Percentiles rank a stretch among this genome's conserved stretches.
phyloP scores from a whole-genome alignment of 1,284 basidiomycete genomes.

The Ganoderma meredithae region DNA sequence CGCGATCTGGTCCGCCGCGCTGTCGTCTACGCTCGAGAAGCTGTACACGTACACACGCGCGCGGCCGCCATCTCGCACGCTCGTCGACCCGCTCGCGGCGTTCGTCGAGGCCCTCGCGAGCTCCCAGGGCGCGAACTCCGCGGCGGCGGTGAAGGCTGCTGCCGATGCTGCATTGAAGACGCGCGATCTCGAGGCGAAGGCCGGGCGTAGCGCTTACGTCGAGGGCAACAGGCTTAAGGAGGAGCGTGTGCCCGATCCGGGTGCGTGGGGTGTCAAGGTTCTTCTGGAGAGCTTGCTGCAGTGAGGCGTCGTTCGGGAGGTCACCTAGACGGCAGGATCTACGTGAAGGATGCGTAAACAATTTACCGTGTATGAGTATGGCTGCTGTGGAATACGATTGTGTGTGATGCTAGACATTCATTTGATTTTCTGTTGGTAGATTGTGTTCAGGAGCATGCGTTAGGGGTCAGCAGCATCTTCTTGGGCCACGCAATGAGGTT shows the following conservation, averaged over 20 bases:
- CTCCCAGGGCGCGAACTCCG: conserved; percentile 50
- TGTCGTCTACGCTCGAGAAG: conserved; percentile 68
- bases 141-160: conserved; percentile 68
- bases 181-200: conserved; percentile 81
- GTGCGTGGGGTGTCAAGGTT: conserved; percentile 89
- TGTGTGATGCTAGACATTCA: not conserved
- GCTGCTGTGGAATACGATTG: not conserved
- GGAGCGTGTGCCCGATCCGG: conserved; percentile 84
- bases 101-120: conserved; percentile 67
- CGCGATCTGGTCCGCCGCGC: conserved; percentile 69
- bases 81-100: conserved; percentile 90
- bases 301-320: conserved; percentile 22
- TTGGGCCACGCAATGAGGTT: not conserved
- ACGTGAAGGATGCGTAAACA: not conserved
- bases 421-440: not conserved
- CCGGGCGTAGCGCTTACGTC: conserved; percentile 90
- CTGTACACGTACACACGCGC: conserved; percentile 91
- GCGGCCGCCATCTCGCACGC: conserved; percentile 88
- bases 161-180: conserved; percentile 78
- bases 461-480: not conserved
- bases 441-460: not conserved
- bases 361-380: not conserved
- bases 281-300: conserved; percentile 66
- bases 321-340: not conserved
- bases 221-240: conserved; percentile 75